These are phyloP conservation scores for Didymella arachidicola DNA, from an alignment of 2,329 filamentous ascomycete species.

Conservation along the genomic window DNA sequence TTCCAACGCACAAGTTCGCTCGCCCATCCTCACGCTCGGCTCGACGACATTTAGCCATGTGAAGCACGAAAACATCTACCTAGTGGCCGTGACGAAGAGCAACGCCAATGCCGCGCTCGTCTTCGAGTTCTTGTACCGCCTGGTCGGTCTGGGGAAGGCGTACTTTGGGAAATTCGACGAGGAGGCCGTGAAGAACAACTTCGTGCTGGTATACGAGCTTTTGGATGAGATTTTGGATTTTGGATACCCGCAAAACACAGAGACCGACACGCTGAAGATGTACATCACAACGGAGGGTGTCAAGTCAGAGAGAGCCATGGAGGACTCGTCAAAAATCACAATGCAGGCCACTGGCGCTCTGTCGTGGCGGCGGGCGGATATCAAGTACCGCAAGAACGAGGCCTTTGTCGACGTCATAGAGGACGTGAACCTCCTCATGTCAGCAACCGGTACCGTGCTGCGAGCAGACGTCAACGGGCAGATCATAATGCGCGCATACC, in stretches of 20 bases:
- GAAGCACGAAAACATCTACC: conserved; percentile 98
- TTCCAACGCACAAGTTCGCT: conserved; percentile 95
- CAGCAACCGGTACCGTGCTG: conserved; percentile 92
- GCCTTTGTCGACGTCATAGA: conserved; percentile 99
- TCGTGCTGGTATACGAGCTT: conserved; percentile 97
- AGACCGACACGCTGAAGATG: conserved; percentile 99
- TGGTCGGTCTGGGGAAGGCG: conserved; percentile 87
- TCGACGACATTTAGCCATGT: conserved; percentile 99
- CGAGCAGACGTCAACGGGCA: conserved; percentile 96
- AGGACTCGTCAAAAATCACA: conserved; percentile 97
- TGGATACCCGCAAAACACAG: conserved; percentile 98
- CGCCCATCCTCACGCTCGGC: conserved; percentile 94
- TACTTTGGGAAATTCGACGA: conserved; percentile 99
- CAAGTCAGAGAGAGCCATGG: conserved; percentile 84
- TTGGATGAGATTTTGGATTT: conserved; percentile 99
- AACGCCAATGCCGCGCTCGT: conserved; percentile 98
- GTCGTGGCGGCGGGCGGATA: conserved; percentile 95
- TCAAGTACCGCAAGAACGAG: conserved; percentile 99
- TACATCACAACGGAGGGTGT: conserved; percentile 99
- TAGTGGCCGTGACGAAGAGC: conserved; percentile 97
- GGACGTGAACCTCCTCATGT: conserved; percentile 98
- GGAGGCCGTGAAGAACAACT: conserved; percentile 99
- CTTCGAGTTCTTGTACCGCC: conserved; percentile 95
- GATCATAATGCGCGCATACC: conserved; percentile 98
- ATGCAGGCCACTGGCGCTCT: conserved; percentile 98